Evolutionary conservation across 495 filamentous ascomycete genomes (phyloP).

Genomic region (Lichina pygmaea): DNA sequence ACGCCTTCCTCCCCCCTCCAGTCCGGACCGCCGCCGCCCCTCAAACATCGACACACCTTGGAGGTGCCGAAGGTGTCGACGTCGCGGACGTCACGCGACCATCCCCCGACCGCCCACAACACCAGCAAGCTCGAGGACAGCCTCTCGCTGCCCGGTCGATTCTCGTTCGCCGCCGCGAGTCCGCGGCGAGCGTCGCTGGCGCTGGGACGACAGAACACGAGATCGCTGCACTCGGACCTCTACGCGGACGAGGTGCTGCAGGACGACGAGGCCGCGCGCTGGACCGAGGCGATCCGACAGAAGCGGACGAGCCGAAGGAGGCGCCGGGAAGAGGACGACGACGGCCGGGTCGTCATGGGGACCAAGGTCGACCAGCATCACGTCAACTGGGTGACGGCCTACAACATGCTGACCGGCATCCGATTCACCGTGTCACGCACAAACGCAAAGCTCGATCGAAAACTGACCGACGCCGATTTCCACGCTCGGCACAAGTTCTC

Average conservation of each 20-base stretch:
- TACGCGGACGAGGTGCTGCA: constrained; percentile 58
- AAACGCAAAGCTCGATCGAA: constrained; percentile 85
- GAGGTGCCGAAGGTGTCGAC: constrained; percentile 50
- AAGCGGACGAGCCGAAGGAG: constrained; percentile 63
- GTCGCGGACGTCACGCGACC: constrained; percentile 26
- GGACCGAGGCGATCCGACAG: constrained; percentile 78
- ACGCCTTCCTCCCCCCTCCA: constrained; percentile 16
- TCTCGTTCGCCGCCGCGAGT: constrained; percentile 45
- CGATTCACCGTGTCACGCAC: constrained; percentile 88
- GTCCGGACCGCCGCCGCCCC: constrained; percentile 23
- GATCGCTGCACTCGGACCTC: constrained; percentile 61
- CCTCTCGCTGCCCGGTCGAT: constrained; percentile 29
- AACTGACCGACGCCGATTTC: constrained; percentile 75
- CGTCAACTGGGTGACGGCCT: constrained; percentile 92
- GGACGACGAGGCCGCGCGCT: constrained; percentile 74
- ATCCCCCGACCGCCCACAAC: constrained; percentile 16
- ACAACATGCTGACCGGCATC: constrained; percentile 99
- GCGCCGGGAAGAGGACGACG: constrained; percentile 69
- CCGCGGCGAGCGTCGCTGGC: constrained; percentile 56
- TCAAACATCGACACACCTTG: constrained; percentile 54
- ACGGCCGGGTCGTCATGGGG: constrained; percentile 77
- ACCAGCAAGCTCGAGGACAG: constrained; percentile 9
- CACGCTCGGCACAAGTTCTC: constrained; percentile 85
- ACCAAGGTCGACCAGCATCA: constrained; percentile 96
- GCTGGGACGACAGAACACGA: constrained; percentile 52